Base-by-base conservation (phyloP, 108 stramenopile species). In the Fistulifera solaris region DNA sequence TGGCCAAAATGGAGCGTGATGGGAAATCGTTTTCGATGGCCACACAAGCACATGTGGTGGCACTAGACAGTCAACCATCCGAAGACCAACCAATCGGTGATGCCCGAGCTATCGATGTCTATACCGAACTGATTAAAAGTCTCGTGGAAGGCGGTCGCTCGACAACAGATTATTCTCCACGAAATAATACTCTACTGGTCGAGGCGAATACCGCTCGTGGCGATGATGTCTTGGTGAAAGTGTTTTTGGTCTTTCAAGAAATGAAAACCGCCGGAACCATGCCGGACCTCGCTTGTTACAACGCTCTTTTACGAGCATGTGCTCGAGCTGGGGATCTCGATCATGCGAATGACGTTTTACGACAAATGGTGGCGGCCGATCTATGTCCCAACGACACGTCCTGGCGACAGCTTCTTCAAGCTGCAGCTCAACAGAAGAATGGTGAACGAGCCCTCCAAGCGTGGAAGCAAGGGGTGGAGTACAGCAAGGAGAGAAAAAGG, bases 281-380 rank as follows among this genome's bases (percentile, higher is more conserved):
- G 21, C 85, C 86, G 1, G 92, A 93, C 66, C 22, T 89, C 13
- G 83, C 83, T 38, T 85, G 81, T 40, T 93, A 87, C 68, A 89
- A 93, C 55, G 71, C 86, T 21, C 63, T 93, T 1, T 57, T 93
- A 27, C 65, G 72, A 46, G 81, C 85, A 0, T 89, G 85, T 56
- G 78, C 92, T 1, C 66, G 76, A 10, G 75, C 70, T 19, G 87
- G 87, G 17, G 86, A 93, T 42, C 48, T 85, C 2, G 63, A 71
- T 43, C 53, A 39, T 19, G 71, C 78, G 2, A 56, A 52, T 35
- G 73, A 78, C 35, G 72, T 89, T 28, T 48, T 89, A 35, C 27
- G 62, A 24, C 56, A 75, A 40, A 87, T 89, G 17, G 40, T 65
- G 19, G 48, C 52, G 16, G 77, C 69, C 40, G 71, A 70, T 16